Base-by-base conservation (phyloP, 1,284 basidiomycete genomes). In the Caloboletus firmus region DNA sequence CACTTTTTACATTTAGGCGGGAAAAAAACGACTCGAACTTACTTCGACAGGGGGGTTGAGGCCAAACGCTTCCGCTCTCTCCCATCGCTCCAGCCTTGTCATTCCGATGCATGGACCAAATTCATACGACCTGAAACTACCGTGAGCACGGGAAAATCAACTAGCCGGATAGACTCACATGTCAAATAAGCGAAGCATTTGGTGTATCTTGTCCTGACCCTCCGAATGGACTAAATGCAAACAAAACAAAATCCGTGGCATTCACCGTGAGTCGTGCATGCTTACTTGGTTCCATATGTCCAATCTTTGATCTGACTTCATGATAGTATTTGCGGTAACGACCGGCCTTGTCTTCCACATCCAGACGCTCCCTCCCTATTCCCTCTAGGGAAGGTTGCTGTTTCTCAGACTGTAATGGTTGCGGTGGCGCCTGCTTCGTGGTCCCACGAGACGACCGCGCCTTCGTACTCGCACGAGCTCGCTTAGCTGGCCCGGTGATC, bases 61-160 rank as follows among this genome's bases (percentile, higher is more conserved):
- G 7, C 92, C 93, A 42, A 95, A 77, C 17, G 81, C 79, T 43
- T 87, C 69, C 0, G 95, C 95, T 37, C 95, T 79, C 63, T 96
- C 82, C 93, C 93, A 98, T 32, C 95, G 80, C 59, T 95, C 85
- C 24, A 97, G 74, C 41, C 95, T 83, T 13, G 85, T 82, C 44
- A 95, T 79, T 2, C 94, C 94, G 41, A 91, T 79, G 61, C 88
- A 93, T 2, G 94, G 94, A 0, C 94, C 94, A 66, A 87, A 96
- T 60, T 92, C 84, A 54, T 87, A 85, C 0, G 86, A 84, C 63
- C 87, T 89, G 40, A 41, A 36, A 11, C 28, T 30, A 30, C 5
- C 32, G 20, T 55, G 48, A 57, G 36, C 35, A 48, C 49, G 32
- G 4, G 43, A n/a, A n/a, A 28, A 30, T 31, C 10, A 37, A 43